Conservation (phyloP, 2,329 filamentous ascomycete genomes). For the Colletotrichum limetticola region DNA sequence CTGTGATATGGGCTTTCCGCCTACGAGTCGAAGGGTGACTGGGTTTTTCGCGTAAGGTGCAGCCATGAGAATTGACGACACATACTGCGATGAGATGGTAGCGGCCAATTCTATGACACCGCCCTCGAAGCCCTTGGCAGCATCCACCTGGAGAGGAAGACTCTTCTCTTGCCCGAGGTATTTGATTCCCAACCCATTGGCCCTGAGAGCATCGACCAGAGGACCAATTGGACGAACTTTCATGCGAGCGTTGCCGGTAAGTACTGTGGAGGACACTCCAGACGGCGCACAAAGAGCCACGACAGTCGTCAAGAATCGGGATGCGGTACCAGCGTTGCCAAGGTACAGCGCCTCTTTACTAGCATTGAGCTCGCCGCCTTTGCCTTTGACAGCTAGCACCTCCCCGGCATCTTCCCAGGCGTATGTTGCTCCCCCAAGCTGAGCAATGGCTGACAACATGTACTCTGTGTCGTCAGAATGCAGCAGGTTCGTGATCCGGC, state of each 20-base stretch:
- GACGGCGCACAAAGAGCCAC: conserved; percentile 82
- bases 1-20: conserved; percentile 97
- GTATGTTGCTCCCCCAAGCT: conserved; percentile 87
- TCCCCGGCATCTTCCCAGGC: conserved; percentile 96
- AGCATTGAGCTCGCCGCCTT: conserved; percentile 85
- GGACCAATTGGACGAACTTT: conserved; percentile 94
- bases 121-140: conserved; percentile 84
- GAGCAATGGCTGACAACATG: conserved; percentile 92
- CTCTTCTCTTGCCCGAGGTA: conserved; percentile 88
- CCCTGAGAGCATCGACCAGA: conserved; percentile 87
- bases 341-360: conserved; percentile 85
- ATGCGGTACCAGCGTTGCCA: conserved; percentile 96
- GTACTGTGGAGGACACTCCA: conserved; percentile 73
- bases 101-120: conserved; percentile 92
- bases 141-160: conserved; percentile 84
- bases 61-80: conserved; percentile 96
- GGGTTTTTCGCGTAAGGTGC: conserved; percentile 96
- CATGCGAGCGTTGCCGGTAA: conserved; percentile 97
- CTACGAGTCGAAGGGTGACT: conserved; percentile 88
- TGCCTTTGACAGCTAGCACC: conserved; percentile 87
- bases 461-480: conserved; percentile 98
- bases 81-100: conserved; percentile 98
- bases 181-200: conserved; percentile 87
- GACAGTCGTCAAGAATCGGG: conserved; percentile 93
- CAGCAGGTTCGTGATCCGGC: conserved; percentile 89